Conservation (phyloP, 768 basidiomycete genomes). For the Lactarius sanguifluus region DNA sequence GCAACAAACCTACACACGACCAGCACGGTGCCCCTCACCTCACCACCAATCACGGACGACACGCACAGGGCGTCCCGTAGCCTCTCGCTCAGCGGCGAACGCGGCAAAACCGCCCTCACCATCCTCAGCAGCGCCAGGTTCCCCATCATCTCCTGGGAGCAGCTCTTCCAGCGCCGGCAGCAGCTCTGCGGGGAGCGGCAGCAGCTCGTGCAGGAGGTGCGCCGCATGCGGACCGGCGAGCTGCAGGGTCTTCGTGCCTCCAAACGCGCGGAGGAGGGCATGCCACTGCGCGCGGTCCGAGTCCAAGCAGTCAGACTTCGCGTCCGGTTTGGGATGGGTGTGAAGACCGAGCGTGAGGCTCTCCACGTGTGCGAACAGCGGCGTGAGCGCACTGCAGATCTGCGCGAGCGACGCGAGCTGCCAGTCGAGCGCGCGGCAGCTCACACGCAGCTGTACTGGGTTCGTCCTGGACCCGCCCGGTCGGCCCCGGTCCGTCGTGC, state of each 20-base stretch:
- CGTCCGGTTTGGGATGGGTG: not conserved
- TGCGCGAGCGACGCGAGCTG: not conserved
- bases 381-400: conserved; percentile 9
- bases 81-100: not conserved
- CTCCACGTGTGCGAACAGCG: not conserved
- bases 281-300: conserved; percentile 1
- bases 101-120: not conserved
- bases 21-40: not conserved
- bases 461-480: not conserved
- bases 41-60: not conserved
- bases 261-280: conserved; percentile 1
- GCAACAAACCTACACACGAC: not conserved
- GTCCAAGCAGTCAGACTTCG: not conserved
- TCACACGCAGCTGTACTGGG: conserved; percentile 1
- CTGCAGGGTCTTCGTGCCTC: conserved; percentile 3
- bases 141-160: conserved; percentile 1
- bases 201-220: conserved; percentile 2
- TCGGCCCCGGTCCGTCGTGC: not conserved
- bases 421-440: conserved; percentile 3
- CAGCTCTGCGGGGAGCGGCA: not conserved
- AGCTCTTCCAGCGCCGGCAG: conserved; percentile 9
- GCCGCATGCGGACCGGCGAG: not conserved
- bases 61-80: not conserved
- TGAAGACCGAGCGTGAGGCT: conserved; percentile 8
- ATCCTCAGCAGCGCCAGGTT: not conserved